Evolutionary conservation across 805 yeast species (phyloP).

Genomic region (Cyberlindnera americana): DNA sequence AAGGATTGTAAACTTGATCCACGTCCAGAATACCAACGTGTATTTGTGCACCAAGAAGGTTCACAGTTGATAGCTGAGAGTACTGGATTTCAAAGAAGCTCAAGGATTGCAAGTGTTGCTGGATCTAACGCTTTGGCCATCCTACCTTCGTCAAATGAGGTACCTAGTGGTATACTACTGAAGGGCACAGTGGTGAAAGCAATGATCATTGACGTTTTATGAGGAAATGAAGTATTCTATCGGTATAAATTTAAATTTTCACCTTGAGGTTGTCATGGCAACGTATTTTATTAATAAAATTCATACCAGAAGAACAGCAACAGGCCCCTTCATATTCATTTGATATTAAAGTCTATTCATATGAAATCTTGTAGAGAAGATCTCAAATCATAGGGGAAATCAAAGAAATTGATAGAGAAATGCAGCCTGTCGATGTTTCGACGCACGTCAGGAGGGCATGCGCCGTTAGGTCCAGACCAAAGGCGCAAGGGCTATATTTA

Average conservation of each 20-base stretch:
- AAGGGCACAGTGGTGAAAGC: constrained; percentile 28
- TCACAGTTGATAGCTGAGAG: constrained; percentile 35
- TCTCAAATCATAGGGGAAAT: too few relatives aligned
- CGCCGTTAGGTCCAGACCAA: too few relatives aligned
- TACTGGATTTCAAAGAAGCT: constrained; percentile 51
- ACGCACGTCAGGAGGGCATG: too few relatives aligned
- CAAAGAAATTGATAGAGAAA: too few relatives aligned
- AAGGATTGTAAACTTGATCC: constrained; percentile 39
- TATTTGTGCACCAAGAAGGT: constrained; percentile 28
- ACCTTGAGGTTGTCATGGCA: too few relatives aligned
- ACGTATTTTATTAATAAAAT: too few relatives aligned
- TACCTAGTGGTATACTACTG: constrained; percentile 5
- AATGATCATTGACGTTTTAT: constrained; percentile 26
- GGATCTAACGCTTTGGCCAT: constrained; percentile 43
- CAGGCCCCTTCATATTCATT: too few relatives aligned
- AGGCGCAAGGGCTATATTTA: too few relatives aligned
- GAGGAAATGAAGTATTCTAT: neutral
- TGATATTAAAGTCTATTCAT: too few relatives aligned
- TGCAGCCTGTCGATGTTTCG: too few relatives aligned
- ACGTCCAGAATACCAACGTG: constrained; percentile 52
- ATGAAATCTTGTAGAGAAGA: too few relatives aligned
- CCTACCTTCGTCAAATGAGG: constrained; percentile 35
- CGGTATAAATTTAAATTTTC: neutral
- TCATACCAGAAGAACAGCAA: too few relatives aligned
- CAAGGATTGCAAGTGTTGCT: constrained; percentile 44